Conservation (phyloP, 1,284 basidiomycete genomes). For the Coriolopsis trogii region DNA sequence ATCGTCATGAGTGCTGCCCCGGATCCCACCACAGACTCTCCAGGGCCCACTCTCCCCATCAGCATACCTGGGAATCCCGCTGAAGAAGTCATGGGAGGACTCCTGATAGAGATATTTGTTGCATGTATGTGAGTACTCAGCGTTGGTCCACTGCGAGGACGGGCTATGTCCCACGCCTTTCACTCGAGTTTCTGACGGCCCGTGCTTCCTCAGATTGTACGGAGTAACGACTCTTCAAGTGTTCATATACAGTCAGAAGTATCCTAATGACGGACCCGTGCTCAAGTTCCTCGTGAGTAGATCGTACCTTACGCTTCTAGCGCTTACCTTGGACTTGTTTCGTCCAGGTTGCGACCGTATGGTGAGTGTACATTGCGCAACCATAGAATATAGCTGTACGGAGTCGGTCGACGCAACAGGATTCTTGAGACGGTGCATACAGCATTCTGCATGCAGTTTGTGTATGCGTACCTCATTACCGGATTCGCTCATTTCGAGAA, state of each 20-base stretch:
- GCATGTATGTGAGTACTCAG: slow-evolving; percentile 5
- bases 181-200: background rate
- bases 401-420: slow-evolving; percentile 1
- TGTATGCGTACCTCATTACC: slow-evolving; percentile 23
- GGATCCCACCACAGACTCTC: too few species aligned
- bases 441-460: slow-evolving; percentile 24
- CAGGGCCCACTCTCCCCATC: too few species aligned
- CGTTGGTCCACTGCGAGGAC: too few species aligned
- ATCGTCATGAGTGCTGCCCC: too few species aligned
- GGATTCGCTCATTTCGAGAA: slow-evolving; percentile 14
- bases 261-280: background rate
- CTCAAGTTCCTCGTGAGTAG: background rate
- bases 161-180: too few species aligned
- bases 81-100: background rate
- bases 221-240: slow-evolving; percentile 2
- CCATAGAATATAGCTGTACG: background rate
- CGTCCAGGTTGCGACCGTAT: background rate
- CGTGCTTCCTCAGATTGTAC: background rate
- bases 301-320: background rate
- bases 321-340: background rate
- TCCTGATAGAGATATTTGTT: background rate
- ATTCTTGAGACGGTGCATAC: slow-evolving; percentile 23
- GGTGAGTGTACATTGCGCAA: background rate
- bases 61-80: background rate
- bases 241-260: slow-evolving; percentile 4